phyloP scores from a whole-genome alignment of 305 asterid genomes.

The Fraxinus dipetala region DNA sequence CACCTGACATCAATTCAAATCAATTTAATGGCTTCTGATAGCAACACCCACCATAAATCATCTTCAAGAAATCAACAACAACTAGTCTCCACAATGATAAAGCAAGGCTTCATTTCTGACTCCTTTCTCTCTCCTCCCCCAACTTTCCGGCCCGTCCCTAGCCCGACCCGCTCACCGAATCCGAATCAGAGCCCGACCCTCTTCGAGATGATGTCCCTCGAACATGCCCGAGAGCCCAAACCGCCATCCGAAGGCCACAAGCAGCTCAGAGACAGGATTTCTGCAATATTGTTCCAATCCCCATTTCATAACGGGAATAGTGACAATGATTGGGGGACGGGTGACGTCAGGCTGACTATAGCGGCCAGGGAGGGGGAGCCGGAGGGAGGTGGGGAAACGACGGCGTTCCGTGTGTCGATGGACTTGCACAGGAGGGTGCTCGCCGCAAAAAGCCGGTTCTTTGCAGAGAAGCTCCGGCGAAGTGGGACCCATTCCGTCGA shows the following conservation, averaged over 20 bases:
- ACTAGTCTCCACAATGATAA: conserved; percentile 73
- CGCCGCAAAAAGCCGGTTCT: conserved; percentile 64
- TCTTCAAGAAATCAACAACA: conserved; percentile 39
- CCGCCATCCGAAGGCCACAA: conserved; percentile 40
- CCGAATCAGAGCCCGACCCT: conserved; percentile 55
- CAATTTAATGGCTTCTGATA: conserved; percentile 47
- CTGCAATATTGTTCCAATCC: conserved; percentile 46
- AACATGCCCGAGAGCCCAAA: conserved; percentile 48
- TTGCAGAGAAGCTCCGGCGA: conserved; percentile 66
- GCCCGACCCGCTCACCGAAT: conserved; percentile 20
- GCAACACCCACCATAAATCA: conserved; percentile 30
- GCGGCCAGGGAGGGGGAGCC: conserved; percentile 35
- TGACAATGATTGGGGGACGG: conserved; percentile 32
- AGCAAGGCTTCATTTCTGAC: conserved; percentile 74
- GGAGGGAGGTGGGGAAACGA: conserved; percentile 25
- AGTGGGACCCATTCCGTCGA: conserved; percentile 77
- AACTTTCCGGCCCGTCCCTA: conserved; percentile 26
- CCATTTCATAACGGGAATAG: conserved; percentile 34
- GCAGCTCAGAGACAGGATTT: conserved; percentile 53
- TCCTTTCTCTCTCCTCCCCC: conserved; percentile 52
- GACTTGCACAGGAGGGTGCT: conserved; percentile 73
- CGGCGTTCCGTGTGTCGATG: conserved; percentile 46
- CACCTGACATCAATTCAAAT: conserved; percentile 18
- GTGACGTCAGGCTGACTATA: conserved; percentile 76
- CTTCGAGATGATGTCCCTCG: conserved; percentile 67